Conservation (phyloP, 2,329 filamentous ascomycete species). For the Bimuria novae-zelandiae region DNA sequence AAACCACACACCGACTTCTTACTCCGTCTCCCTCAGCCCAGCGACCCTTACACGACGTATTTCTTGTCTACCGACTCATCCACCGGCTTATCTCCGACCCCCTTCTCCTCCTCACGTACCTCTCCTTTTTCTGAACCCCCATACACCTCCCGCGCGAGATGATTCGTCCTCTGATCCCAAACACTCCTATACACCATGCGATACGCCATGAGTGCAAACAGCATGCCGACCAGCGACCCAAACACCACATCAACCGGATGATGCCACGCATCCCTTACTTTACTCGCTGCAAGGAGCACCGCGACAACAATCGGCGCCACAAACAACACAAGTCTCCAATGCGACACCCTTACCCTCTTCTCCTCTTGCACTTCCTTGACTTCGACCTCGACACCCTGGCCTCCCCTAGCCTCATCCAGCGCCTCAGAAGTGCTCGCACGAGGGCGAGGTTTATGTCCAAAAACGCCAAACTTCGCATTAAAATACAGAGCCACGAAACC, state of each 20-base stretch:
- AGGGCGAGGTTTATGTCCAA: conserved; percentile 12
- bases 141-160: conserved; percentile 16
- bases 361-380: background rate
- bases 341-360: conserved; percentile 53
- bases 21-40: too few relatives aligned
- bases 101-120: background rate
- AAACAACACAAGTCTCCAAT: conserved; percentile 70
- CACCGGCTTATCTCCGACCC: background rate
- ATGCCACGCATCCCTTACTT: conserved; percentile 70
- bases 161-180: conserved; percentile 23
- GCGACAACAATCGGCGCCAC: conserved; percentile 68
- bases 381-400: background rate
- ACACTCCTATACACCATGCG: conserved; percentile 60
- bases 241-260: conserved; percentile 71
- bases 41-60: too few relatives aligned
- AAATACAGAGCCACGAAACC: conserved; percentile 35
- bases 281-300: conserved; percentile 64
- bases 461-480: conserved; percentile 33
- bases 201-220: conserved; percentile 66
- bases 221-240: conserved; percentile 64
- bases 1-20: too few relatives aligned
- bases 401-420: background rate
- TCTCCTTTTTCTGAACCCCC: too few relatives aligned
- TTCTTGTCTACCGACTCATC: background rate
- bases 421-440: background rate